phyloP scores from a whole-genome alignment of 352 stramenopile species.

The Peronospora belbahrii region DNA sequence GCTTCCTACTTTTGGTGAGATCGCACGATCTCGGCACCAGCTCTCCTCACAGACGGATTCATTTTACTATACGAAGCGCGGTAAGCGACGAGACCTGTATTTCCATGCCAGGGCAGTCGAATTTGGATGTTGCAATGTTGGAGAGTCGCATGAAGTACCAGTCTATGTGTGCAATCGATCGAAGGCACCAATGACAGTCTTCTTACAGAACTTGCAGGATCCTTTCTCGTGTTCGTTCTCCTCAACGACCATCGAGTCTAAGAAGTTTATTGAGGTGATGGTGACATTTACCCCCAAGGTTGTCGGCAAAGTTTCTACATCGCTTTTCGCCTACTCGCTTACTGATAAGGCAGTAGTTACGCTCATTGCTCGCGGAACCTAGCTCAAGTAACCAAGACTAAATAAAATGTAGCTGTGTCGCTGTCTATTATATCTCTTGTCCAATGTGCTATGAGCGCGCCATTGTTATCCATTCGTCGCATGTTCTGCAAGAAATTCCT shows the following conservation, averaged over 20 bases:
- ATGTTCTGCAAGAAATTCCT: slow-evolving; percentile 57
- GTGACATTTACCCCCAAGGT: slow-evolving; percentile 71
- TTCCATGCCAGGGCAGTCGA: slow-evolving; percentile 82
- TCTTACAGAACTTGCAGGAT: slow-evolving; percentile 68
- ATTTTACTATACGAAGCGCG: slow-evolving; percentile 82
- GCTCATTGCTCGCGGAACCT: slow-evolving; percentile 62
- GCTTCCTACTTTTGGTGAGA: slow-evolving; percentile 52
- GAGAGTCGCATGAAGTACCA: slow-evolving; percentile 67
- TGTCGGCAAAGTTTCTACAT: slow-evolving; percentile 75
- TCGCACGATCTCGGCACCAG: slow-evolving; percentile 49
- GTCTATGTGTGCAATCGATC: slow-evolving; percentile 86
- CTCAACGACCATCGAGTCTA: slow-evolving; percentile 68
- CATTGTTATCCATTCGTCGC: slow-evolving; percentile 27
- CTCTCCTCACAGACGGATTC: slow-evolving; percentile 71
- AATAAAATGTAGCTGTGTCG: not conserved
- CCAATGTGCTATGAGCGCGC: slow-evolving; percentile 12
- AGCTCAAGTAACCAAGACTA: slow-evolving; percentile 11
- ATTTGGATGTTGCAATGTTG: slow-evolving; percentile 63
- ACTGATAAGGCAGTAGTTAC: slow-evolving; percentile 73
- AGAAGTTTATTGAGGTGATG: slow-evolving; percentile 81
- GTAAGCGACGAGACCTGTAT: slow-evolving; percentile 65
- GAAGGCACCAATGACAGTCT: slow-evolving; percentile 72
- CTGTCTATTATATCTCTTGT: slow-evolving; percentile 26
- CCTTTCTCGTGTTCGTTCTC: slow-evolving; percentile 71
- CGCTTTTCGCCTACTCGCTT: slow-evolving; percentile 72